Evolutionary conservation across 1,284 basidiomycete species (phyloP).

Genomic region (Thecaphora thlaspeos): DNA sequence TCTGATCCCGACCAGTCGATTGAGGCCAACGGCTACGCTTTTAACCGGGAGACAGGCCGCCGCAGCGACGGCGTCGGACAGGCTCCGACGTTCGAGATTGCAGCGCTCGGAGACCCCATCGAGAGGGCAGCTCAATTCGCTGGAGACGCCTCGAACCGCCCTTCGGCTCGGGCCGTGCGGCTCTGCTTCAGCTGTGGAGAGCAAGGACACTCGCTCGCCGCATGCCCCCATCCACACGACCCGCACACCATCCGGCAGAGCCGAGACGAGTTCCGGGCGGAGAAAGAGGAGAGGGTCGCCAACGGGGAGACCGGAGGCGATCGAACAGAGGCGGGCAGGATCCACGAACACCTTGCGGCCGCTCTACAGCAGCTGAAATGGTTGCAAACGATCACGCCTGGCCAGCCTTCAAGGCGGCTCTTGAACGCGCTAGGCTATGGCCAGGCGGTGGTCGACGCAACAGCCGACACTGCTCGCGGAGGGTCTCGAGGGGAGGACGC

Average conservation of each 20-base stretch:
- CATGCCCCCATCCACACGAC: conserved; percentile 10
- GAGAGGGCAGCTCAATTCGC: neutral
- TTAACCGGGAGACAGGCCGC: neutral
- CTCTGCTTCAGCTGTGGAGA: conserved; percentile 24
- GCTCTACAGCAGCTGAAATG: conserved; percentile 10
- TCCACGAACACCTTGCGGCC: conserved; percentile 20
- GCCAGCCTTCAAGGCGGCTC: conserved; percentile 9
- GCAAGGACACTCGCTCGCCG: conserved; percentile 7
- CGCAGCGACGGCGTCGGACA: neutral
- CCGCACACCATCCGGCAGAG: conserved; percentile 15
- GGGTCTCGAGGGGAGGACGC: no score
- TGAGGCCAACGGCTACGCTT: conserved; percentile 11
- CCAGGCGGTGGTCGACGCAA: no score
- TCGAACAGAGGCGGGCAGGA: conserved; percentile 7
- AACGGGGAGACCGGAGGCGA: conserved; percentile 3
- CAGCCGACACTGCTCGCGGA: no score
- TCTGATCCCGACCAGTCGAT: conserved; percentile 29
- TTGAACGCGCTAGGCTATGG: conserved; percentile 8
- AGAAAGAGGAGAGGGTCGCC: conserved; percentile 3
- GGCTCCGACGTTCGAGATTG: neutral
- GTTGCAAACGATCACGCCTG: conserved; percentile 12
- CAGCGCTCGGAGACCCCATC: neutral
- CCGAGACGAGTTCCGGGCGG: conserved; percentile 9
- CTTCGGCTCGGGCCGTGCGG: neutral
- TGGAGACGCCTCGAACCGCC: neutral